Percentiles rank a stretch among this genome's conserved stretches.
Evolutionary conservation across 2,329 filamentous ascomycete genomes (phyloP).

Genomic region (Pseudocercospora fuligena): DNA sequence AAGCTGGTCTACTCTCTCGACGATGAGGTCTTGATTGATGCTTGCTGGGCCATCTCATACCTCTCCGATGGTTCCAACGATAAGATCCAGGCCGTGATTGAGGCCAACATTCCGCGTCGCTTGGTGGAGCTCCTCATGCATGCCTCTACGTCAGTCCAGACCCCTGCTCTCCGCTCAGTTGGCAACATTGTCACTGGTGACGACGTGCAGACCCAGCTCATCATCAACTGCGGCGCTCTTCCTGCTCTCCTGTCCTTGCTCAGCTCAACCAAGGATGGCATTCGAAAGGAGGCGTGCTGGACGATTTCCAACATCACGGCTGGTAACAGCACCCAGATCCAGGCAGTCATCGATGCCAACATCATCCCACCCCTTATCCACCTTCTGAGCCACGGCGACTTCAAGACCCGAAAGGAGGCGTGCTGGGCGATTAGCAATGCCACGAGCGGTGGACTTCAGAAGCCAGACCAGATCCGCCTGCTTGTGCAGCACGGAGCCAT

Average conservation of each 20-base stretch:
- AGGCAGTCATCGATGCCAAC: constrained; percentile 93
- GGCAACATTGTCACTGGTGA: constrained; percentile 99
- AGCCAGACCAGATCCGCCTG: constrained; percentile 97
- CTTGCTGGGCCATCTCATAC: constrained; percentile 99
- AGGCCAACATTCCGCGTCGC: constrained; percentile 94
- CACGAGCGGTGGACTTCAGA: constrained; percentile 95
- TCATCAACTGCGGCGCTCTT: constrained; percentile 96
- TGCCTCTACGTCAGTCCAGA: constrained; percentile 96
- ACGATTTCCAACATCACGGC: constrained; percentile 99
- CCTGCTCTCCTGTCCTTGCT: constrained; percentile 90
- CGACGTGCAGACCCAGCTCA: constrained; percentile 97
- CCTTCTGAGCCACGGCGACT: constrained; percentile 91
- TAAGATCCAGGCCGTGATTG: constrained; percentile 98
- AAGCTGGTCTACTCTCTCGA: constrained; percentile 99
- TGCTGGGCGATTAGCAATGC: constrained; percentile 99
- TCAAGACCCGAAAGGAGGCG: constrained; percentile 98
- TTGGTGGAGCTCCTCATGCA: constrained; percentile 98
- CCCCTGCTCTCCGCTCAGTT: constrained; percentile 92
- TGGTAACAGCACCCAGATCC: constrained; percentile 96
- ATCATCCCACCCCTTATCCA: constrained; percentile 97
- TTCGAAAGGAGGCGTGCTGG: constrained; percentile 99
- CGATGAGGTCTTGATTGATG: constrained; percentile 97
- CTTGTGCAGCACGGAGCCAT: constrained; percentile 93
- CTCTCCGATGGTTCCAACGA: constrained; percentile 97
- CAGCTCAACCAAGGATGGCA: constrained; percentile 97